These are phyloP conservation scores for Zygoascus tannicola DNA, from an alignment of 805 yeast species.

Conservation along the genomic window DNA sequence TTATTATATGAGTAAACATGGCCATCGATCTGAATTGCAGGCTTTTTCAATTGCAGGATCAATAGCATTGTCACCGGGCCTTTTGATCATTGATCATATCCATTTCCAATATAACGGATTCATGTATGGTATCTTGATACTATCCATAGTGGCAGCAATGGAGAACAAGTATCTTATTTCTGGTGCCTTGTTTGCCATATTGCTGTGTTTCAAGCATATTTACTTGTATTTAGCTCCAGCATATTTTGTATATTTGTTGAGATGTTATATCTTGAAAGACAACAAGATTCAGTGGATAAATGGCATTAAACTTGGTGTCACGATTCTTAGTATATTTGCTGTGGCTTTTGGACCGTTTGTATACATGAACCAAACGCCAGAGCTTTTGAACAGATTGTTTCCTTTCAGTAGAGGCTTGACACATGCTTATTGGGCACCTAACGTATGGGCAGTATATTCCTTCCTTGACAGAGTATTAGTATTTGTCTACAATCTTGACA, in stretches of 20 bases:
- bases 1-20: slow-evolving; percentile 1
- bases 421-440: slow-evolving; percentile 99
- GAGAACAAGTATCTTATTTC: slow-evolving; percentile 46
- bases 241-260: slow-evolving; percentile 66
- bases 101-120: slow-evolving; percentile 97
- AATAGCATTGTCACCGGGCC: slow-evolving; percentile 78
- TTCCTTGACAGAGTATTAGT: slow-evolving; percentile 63
- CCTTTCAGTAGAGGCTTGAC: slow-evolving; percentile 94
- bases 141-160: slow-evolving; percentile 64
- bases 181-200: slow-evolving; percentile 53
- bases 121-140: slow-evolving; percentile 73
- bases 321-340: slow-evolving; percentile 52
- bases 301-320: slow-evolving; percentile 49
- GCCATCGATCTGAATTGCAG: slow-evolving; percentile 24
- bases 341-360: slow-evolving; percentile 75
- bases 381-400: slow-evolving; percentile 62
- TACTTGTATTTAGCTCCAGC: slow-evolving; percentile 92
- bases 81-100: slow-evolving; percentile 84
- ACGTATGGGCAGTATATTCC: slow-evolving; percentile 91
- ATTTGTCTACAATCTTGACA: slow-evolving; percentile 20
- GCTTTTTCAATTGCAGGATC: slow-evolving; percentile 70
- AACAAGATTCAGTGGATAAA: slow-evolving; percentile 45
- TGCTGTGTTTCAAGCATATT: slow-evolving; percentile 90
- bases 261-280: slow-evolving; percentile 53
- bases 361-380: slow-evolving; percentile 49